Percentiles rank a stretch among this genome's conserved stretches.
These are phyloP conservation scores for Candida qinlingensis DNA, from an alignment of 805 yeast species.

Conservation along the genomic window DNA sequence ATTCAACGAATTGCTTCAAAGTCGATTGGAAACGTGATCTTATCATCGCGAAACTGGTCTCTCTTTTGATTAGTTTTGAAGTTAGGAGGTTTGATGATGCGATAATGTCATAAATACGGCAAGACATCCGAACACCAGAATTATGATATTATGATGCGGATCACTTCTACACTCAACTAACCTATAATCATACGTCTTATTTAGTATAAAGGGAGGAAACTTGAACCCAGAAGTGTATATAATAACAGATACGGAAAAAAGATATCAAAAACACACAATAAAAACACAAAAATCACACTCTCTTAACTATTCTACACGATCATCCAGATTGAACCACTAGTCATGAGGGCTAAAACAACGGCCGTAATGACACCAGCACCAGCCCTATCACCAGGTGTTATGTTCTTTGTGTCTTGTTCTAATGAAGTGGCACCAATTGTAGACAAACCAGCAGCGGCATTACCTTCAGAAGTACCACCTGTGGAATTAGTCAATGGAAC, in stretches of 20 bases:
- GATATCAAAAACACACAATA: neutral
- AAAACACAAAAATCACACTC: neutral
- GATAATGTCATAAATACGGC: too few species aligned
- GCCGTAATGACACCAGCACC: constrained; percentile 92
- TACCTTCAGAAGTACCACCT: constrained; percentile 55
- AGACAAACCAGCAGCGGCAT: constrained; percentile 46
- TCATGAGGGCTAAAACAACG: constrained; percentile 50
- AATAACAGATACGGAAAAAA: neutral
- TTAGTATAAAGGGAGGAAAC: too few species aligned
- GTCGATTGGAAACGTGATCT: constrained; percentile 1
- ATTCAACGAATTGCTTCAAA: constrained; percentile 12
- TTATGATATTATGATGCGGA: too few species aligned
- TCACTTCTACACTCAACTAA: too few species aligned
- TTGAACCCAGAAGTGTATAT: too few species aligned
- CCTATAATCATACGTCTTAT: too few species aligned
- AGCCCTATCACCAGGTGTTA: constrained; percentile 64
- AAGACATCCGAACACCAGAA: too few species aligned
- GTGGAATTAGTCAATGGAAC: constrained; percentile 43
- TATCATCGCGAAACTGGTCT: neutral
- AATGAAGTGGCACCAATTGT: constrained; percentile 31
- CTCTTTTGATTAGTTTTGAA: neutral
- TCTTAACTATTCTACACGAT: constrained; percentile 30
- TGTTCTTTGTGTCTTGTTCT: constrained; percentile 34
- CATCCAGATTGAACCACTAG: constrained; percentile 82
- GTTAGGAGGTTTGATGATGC: neutral